Evolutionary conservation across 208 protist genomes (phyloP).

Genomic region (Leishmania tarentolae): DNA sequence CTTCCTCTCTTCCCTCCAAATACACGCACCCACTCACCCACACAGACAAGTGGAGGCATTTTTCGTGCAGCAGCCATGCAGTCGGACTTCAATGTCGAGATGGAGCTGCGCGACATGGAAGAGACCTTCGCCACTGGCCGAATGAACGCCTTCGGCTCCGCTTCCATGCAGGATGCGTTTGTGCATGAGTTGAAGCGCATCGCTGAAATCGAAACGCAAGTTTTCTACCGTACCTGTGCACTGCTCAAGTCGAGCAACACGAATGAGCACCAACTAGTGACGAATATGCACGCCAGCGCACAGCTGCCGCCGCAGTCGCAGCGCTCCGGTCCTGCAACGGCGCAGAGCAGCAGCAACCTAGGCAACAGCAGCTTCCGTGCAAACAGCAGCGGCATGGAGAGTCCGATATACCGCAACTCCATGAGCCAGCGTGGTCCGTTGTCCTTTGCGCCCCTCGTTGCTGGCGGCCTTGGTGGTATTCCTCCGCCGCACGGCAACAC

Average conservation of each 20-base stretch:
- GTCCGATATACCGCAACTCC: constrained; percentile 15
- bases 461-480: constrained; percentile 3
- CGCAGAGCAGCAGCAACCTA: constrained; percentile 9
- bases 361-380: constrained; percentile 30
- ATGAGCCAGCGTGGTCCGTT: not conserved
- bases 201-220: constrained; percentile 82
- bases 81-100: constrained; percentile 75
- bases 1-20: not conserved
- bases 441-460: constrained; percentile 5
- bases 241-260: constrained; percentile 69
- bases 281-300: constrained; percentile 69
- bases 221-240: constrained; percentile 82
- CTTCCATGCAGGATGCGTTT: constrained; percentile 68
- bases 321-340: constrained; percentile 17
- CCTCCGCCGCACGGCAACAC: not conserved
- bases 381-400: constrained; percentile 35
- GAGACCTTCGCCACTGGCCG: constrained; percentile 78
- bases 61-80: constrained; percentile 39
- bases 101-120: constrained; percentile 84
- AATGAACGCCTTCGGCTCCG: constrained; percentile 86
- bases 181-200: constrained; percentile 78
- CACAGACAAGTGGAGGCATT: not conserved
- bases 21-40: not conserved
- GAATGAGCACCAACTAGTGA: constrained; percentile 61
- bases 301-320: constrained; percentile 40